Conservation (phyloP, 139 green algal genomes). For the Deuterostichococcus epilithicus region DNA sequence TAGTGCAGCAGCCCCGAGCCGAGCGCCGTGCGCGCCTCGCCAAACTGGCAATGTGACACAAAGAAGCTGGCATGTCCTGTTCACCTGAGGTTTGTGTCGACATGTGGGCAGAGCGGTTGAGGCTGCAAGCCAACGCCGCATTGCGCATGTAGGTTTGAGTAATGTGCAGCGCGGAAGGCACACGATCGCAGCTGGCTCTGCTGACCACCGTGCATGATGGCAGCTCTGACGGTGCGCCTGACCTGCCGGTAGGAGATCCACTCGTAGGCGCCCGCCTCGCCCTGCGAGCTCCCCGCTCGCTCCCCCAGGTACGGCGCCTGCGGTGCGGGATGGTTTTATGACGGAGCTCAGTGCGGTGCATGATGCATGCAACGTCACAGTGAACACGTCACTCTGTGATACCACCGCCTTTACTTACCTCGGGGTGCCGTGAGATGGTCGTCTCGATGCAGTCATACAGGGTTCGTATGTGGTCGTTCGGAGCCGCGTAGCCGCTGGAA, state of each 20-base stretch:
- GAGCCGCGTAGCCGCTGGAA: conserved; percentile 64
- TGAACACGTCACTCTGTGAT: too few species aligned
- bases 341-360: background rate
- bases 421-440: conserved; percentile 50
- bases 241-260: conserved; percentile 62
- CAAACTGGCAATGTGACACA: conserved; percentile 21
- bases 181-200: too few species aligned
- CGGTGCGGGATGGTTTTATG: too few species aligned
- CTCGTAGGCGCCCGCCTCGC: conserved; percentile 47
- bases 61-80: too few species aligned
- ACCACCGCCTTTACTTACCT: conserved; percentile 39
- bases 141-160: too few species aligned
- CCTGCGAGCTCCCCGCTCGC: conserved; percentile 20
- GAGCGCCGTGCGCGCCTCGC: conserved; percentile 71
- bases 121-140: too few species aligned
- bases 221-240: background rate
- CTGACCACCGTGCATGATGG: too few species aligned
- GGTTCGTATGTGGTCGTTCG: conserved; percentile 77
- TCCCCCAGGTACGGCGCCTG: conserved; percentile 49
- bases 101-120: too few species aligned
- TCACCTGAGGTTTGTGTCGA: too few species aligned
- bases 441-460: conserved; percentile 89
- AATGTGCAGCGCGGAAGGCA: too few species aligned
- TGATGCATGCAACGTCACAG: background rate
- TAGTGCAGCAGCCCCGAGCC: conserved; percentile 85